Evolutionary conservation across 139 green algal species (phyloP).

Genomic region (Zygnema circumcarinatum): DNA sequence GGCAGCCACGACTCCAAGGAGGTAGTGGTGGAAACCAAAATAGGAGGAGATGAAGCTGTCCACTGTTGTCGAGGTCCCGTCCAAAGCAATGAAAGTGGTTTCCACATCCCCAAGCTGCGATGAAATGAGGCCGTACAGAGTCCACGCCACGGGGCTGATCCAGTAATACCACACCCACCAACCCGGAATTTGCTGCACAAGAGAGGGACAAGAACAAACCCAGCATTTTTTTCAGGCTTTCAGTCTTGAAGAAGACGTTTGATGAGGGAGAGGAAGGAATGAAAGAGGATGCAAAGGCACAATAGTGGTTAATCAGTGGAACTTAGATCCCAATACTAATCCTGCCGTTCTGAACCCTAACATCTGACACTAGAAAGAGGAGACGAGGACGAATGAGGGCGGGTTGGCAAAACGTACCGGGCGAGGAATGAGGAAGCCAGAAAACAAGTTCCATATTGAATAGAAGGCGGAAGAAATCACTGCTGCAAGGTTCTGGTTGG

Average conservation of each 20-base stretch:
- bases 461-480: conserved; percentile 65
- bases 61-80: conserved; percentile 28
- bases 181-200: conserved; percentile 52
- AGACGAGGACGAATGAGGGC: not conserved
- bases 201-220: not conserved
- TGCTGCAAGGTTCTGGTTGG: conserved; percentile 62
- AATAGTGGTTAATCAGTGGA: not conserved
- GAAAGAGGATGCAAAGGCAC: conserved; percentile 2
- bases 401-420: conserved; percentile 1
- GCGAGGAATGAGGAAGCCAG: conserved; percentile 62
- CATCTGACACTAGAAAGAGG: too few relatives aligned
- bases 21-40: conserved; percentile 62
- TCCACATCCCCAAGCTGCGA: conserved; percentile 62
- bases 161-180: conserved; percentile 68
- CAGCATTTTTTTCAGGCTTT: not conserved
- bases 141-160: conserved; percentile 58
- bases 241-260: not conserved
- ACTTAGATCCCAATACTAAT: too few relatives aligned
- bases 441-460: conserved; percentile 68
- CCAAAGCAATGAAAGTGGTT: conserved; percentile 18
- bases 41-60: conserved; percentile 55
- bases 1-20: not conserved
- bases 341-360: too few relatives aligned
- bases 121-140: conserved; percentile 61
- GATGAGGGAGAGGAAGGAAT: not conserved